These are phyloP conservation scores for Flaveria bidentis DNA, from an alignment of 129 eudicot species.

Conservation along the genomic window DNA sequence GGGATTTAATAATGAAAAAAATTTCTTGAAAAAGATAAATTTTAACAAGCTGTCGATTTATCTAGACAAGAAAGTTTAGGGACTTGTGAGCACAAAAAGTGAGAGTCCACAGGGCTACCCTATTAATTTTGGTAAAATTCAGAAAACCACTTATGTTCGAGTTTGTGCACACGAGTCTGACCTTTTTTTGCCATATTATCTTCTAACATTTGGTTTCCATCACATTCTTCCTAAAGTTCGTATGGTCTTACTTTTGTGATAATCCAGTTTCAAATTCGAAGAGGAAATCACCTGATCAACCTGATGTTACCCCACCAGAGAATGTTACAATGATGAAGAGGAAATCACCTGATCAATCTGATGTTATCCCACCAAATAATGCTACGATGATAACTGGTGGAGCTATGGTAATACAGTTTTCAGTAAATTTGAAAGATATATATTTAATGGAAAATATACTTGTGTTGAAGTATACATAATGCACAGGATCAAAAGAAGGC, in stretches of 20 bases:
- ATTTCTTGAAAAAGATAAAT: no score
- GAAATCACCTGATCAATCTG: constrained; percentile 36
- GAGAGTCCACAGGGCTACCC: no score
- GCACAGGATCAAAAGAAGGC: constrained; percentile 43
- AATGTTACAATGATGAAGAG: constrained; percentile 35
- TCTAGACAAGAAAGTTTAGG: no score
- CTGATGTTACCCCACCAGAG: constrained; percentile 33
- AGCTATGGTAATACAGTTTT: constrained; percentile 34
- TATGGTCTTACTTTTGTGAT: constrained; percentile 1
- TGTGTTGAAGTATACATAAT: neutral
- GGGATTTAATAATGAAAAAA: no score
- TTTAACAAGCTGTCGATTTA: no score
- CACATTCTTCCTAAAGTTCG: constrained; percentile 3
- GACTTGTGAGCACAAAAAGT: no score
- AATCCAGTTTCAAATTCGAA: constrained; percentile 41
- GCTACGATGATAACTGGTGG: neutral
- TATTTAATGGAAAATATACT: neutral
- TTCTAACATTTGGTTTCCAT: neutral
- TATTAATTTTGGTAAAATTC: no score
- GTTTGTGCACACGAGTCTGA: no score
- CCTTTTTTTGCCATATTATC: neutral
- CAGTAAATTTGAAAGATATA: constrained; percentile 12
- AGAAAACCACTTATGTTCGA: no score
- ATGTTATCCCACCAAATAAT: constrained; percentile 33
- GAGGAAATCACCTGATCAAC: constrained; percentile 46